Evolutionary conservation across 2,329 filamentous ascomycete species (phyloP).

Genomic region (Penicillium sp.): DNA sequence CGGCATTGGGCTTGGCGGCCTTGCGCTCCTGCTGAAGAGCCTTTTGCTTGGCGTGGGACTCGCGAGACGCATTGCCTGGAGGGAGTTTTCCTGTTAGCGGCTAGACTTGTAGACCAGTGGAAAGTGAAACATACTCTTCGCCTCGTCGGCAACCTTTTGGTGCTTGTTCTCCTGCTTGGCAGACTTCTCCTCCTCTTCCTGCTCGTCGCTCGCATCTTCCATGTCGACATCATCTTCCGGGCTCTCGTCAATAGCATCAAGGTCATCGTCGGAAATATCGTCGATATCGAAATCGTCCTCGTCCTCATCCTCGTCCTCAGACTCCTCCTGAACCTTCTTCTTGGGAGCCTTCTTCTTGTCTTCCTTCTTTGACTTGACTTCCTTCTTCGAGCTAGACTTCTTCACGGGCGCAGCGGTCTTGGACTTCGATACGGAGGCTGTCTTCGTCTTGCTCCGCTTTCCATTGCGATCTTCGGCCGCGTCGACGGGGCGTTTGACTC

Average conservation of each 20-base stretch:
- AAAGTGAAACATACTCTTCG: constrained; percentile 28
- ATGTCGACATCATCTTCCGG: constrained; percentile 32
- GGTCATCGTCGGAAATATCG: constrained; percentile 46
- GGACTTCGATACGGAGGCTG: constrained; percentile 25
- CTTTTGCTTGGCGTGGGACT: constrained; percentile 92
- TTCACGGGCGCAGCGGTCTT: constrained; percentile 28
- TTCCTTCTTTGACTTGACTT: constrained; percentile 31
- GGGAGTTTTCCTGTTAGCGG: constrained; percentile 4
- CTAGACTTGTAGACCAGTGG: constrained; percentile 4
- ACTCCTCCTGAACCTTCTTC: constrained; percentile 35
- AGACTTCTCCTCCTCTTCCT: constrained; percentile 40
- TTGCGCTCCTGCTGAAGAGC: constrained; percentile 83
- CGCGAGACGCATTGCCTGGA: constrained; percentile 68
- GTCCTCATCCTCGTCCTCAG: constrained; percentile 38
- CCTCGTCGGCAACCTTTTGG: constrained; percentile 9
- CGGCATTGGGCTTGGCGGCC: constrained; percentile 87
- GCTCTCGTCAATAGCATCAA: constrained; percentile 20
- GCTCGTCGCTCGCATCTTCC: constrained; percentile 48
- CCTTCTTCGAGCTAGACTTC: constrained; percentile 31
- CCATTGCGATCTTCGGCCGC: constrained; percentile 38
- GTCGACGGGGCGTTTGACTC: constrained; percentile 42
- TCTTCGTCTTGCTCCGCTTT: constrained; percentile 42
- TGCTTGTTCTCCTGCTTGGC: constrained; percentile 17
- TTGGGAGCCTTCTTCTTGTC: constrained; percentile 32
- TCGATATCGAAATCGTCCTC: constrained; percentile 57